Evolutionary conservation across 768 basidiomycete species (phyloP), one percentile per base, ranked within the genome.

Genomic region (Leccinum pellstonianum): DNA sequence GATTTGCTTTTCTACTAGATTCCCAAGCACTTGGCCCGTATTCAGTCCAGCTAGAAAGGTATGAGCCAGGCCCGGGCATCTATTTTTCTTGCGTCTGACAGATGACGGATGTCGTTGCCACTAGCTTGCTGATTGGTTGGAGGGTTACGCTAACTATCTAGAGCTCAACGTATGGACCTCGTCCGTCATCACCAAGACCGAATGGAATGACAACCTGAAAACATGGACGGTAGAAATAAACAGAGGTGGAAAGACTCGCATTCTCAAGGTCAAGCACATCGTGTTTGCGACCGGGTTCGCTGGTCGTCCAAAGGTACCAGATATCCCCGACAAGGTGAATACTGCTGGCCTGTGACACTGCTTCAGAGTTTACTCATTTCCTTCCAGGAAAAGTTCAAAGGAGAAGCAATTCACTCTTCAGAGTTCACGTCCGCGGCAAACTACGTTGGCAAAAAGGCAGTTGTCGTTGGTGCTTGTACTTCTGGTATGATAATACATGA

Each of bases 381-480:
- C 12, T 47, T 3, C 0, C 43, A 82, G 80, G 80, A 79, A 25
- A 65, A 66, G 10, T 90, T 84, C 74, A 81, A 81, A 63, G 88
- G 88, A 4, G 67, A 77, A 47, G 62, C 77, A 1, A 47, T 81
- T 1, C 88, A 90, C 67, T 85, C 87, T 0, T 75, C 76, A 1
- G 61, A 77, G 19, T 83, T 83, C 69, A 80, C 77, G 21, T 74
- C 75, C 5, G 83, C 83, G 0, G 61, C 71, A 2, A 81, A 80
- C 33, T 80, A 82, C 63, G 59, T 72, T 6, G 86, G 86, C 7
- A 88, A 88, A 76, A 87, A 83, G 64, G 86, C 82, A 5, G 76
- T 88, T 1, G 77, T 90, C n/a, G 76, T 90, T 3, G 87, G 88
- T 14, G 81, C 87, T n/a, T 83, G 84, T 47, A 86, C 82, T 54